phyloP scores from a whole-genome alignment of 768 basidiomycete genomes.

The Suillus ampliporus region DNA sequence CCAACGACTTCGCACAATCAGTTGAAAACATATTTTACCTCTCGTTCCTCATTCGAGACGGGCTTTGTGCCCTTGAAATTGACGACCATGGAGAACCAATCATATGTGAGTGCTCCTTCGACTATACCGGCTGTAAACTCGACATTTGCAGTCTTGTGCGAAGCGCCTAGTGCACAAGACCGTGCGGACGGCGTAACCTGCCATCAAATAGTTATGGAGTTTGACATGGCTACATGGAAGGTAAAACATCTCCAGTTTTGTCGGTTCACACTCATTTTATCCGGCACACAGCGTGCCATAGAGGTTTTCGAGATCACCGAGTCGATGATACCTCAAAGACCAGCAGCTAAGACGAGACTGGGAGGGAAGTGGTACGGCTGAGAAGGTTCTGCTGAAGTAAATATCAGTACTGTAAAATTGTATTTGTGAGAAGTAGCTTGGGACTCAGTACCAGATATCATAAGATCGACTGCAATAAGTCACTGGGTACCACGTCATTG shows the following conservation, averaged over 20 bases:
- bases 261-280: conserved; percentile 1
- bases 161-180: conserved; percentile 67
- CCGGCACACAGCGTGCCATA: conserved; percentile 72
- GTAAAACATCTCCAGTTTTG: conserved; percentile 45
- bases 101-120: conserved; percentile 58
- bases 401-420: background rate
- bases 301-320: conserved; percentile 82
- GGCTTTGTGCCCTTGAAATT: conserved; percentile 75
- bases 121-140: background rate
- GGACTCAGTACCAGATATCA: too few species aligned
- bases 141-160: conserved; percentile 57
- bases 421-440: background rate
- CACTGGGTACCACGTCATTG: too few species aligned
- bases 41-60: conserved; percentile 90
- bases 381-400: background rate
- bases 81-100: conserved; percentile 71
- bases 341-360: conserved; percentile 57
- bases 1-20: conserved; percentile 87
- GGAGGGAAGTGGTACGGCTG: conserved; percentile 80
- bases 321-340: conserved; percentile 77
- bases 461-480: background rate
- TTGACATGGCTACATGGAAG: conserved; percentile 90
- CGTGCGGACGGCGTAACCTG: conserved; percentile 68
- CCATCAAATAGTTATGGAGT: conserved; percentile 88
- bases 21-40: conserved; percentile 98